These are phyloP conservation scores for Pestalotiopsis sp. DNA, from an alignment of 2,329 filamentous ascomycete species.

Conservation along the genomic window DNA sequence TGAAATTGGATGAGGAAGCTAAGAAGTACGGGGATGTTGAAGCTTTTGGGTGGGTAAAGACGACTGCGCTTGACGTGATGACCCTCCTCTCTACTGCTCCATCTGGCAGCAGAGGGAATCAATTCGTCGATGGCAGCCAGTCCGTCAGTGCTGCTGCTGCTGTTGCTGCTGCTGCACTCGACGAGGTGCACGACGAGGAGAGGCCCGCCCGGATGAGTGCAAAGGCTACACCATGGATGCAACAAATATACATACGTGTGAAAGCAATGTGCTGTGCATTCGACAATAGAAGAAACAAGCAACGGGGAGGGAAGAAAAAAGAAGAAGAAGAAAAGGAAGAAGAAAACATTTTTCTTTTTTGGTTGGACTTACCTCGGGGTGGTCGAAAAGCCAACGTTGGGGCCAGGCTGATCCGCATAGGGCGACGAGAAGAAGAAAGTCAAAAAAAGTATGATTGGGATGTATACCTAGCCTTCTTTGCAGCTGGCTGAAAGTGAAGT, in stretches of 20 bases:
- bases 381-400: neutral
- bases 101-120: neutral
- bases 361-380: neutral
- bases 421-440: neutral
- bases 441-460: neutral
- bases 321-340: neutral
- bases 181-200: neutral
- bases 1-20: constrained; percentile 8
- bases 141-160: neutral
- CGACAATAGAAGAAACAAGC: neutral
- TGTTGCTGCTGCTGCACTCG: neutral
- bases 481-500: neutral
- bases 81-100: neutral
- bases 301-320: neutral
- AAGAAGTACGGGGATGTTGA: constrained; percentile 8
- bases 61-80: constrained; percentile 13
- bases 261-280: neutral
- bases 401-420: neutral
- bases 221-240: neutral
- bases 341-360: neutral
- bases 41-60: constrained; percentile 10
- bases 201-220: too few species aligned
- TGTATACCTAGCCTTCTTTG: neutral
- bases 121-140: neutral
- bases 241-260: neutral